Base-by-base conservation (phyloP, 352 stramenopile genomes). In the Saprolegnia parasitica region DNA sequence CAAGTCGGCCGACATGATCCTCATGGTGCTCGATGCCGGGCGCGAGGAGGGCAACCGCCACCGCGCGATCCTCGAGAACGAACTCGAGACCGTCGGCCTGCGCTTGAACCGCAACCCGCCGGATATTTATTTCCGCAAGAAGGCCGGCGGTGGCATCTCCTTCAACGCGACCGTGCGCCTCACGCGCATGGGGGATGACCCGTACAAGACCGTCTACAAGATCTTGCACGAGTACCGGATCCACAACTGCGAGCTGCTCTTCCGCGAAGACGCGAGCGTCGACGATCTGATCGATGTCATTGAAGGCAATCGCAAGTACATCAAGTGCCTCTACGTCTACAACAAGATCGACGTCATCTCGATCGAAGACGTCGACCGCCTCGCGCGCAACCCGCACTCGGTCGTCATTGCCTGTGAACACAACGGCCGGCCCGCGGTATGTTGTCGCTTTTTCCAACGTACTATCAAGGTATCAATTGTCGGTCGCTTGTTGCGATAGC, bases 261-360 rank as follows among this genome's bases (percentile, higher is more conserved):
- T 98, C 71, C 88, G 97, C 67, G 96, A 99, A 80, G 96, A 99
- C 68, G 95, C 96, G 72, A 95, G 87, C 23, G 94, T 97, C 6
- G 97, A 99, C 78, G 92, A 99, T 73, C 77, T 99, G 39, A 98
- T 99, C 68, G 97, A 99, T 84, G 93, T 99, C 29, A 95, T 99
- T 65, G 89, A 99, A 80, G 97, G 97, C 64, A 99, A 99, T 78
- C 90, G 94, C 61, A 98, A 98, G 75, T 99, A 99, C 84, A 98
- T 99, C 70, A 98, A 98, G 86, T 98, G 88, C 73, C 76, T 99
- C 55, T 99, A 99, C 78, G 92, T 99, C 71, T 99, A 99, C 91
- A 99, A 99, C 84, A 99, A 99, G 83, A 98, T 99, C 76, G 98
- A 99, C 80, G 97, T 97, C 18, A 89, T 99, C 64, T 98, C 93